Base-by-base conservation (phyloP, 2,329 filamentous ascomycete genomes). In the Pyricularia sp. region DNA sequence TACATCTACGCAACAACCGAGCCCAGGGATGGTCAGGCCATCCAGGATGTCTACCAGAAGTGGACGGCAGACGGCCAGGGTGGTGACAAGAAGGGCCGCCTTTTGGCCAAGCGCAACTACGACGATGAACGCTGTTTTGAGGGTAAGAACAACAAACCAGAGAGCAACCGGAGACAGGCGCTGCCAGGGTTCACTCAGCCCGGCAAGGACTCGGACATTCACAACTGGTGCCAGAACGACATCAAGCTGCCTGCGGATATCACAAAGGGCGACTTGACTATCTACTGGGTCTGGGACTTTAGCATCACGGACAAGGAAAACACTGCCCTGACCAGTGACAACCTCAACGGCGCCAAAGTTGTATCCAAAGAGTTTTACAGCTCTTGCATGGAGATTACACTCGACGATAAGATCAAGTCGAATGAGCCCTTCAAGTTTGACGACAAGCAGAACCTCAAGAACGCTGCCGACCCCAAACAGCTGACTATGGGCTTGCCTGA, bases 221-320 rank as follows among this genome's bases (percentile, higher is more conserved):
- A 90, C 73, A 82, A 94, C 67, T 89, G 85, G 81, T 98, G 95
- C 80, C 94, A 97, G 78, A 89, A 89, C 50, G 89, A 95, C 75
- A 81, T 97, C 65, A 84, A 89, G 75, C 81, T 99, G 17, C 95
- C 95, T 0, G 76, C 82, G 5, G 85, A 91, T 73, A 81, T 88
- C 65, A 78, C 84, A n/a, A 78, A 82, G 11, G 88, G 88, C 33
- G 84, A 85, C 31, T 92, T 94, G 77, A 94, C 93, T 3, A 80
- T 97, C 67, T 97, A 97, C 83, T 98, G 94, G 94, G 90, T 97
- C 64, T 98, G 95, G 95, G 91, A 97, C 78, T 99, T 93, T 92
- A 90, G 90, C 2, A 89, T 87, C 17, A 82, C 88, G 75, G 77
- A 78, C 72, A 69, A 77, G 66, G 75, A 78, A 17, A 26, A 66